Conservation (phyloP, 2,329 filamentous ascomycete species). For the Botryotinia globosa region DNA sequence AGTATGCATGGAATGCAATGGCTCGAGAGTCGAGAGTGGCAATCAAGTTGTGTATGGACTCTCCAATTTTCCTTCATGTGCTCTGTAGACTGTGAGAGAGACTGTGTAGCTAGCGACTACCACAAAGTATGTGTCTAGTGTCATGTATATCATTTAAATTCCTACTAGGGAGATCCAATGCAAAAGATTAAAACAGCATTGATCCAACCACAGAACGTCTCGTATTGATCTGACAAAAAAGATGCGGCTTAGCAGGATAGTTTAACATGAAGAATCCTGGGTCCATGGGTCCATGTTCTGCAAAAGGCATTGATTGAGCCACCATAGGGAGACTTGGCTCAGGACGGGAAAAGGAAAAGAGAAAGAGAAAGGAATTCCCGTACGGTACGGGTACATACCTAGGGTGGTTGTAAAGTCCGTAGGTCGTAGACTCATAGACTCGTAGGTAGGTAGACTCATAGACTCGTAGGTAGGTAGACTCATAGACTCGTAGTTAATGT, state of each 20-base stretch:
- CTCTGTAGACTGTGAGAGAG: too few species aligned
- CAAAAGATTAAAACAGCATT: slow-evolving; percentile 2
- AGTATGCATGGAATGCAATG: background rate
- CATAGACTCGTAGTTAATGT: background rate
- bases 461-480: too few species aligned
- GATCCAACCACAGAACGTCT: background rate
- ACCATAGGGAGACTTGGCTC: background rate
- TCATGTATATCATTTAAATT: background rate
- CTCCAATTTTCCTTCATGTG: background rate
- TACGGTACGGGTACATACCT: background rate
- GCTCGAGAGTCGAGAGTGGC: background rate
- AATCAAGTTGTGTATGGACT: background rate
- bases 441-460: too few species aligned
- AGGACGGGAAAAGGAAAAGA: background rate
- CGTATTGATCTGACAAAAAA: slow-evolving; percentile 6
- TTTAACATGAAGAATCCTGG: background rate
- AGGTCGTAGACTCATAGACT: too few species aligned
- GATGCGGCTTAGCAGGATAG: background rate
- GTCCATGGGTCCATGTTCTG: background rate
- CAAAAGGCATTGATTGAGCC: background rate
- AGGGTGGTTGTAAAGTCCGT: background rate
- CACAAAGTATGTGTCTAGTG: background rate
- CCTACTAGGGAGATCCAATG: background rate
- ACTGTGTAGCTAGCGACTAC: too few species aligned
- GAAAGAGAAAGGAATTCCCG: background rate